Conservation (phyloP, 2,329 filamentous ascomycete genomes). For the Coniosporium tulheliwenetii region DNA sequence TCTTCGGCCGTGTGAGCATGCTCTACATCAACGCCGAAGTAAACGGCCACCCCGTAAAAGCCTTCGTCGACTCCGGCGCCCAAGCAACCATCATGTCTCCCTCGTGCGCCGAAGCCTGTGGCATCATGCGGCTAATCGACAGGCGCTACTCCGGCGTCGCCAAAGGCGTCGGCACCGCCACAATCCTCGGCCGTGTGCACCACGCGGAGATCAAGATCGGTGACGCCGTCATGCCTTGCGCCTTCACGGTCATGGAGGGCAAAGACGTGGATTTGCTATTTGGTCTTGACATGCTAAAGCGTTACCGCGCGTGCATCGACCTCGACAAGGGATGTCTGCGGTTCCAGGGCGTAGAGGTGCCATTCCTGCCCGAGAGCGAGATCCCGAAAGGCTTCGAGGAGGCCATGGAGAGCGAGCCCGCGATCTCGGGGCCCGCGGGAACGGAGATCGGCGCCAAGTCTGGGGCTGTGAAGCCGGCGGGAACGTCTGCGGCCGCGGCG, state of each 20-base stretch:
- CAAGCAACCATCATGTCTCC: slow-evolving; percentile 99
- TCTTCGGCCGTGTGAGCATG: slow-evolving; percentile 90
- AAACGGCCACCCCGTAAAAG: slow-evolving; percentile 83
- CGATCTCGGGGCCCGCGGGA: slow-evolving; percentile 71
- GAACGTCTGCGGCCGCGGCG: slow-evolving; percentile 17
- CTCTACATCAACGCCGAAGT: slow-evolving; percentile 93
- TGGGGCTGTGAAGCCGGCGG: slow-evolving; percentile 52
- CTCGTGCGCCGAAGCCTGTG: slow-evolving; percentile 74
- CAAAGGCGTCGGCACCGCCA: slow-evolving; percentile 83
- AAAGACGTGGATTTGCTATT: slow-evolving; percentile 89
- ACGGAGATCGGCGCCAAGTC: slow-evolving; percentile 73
- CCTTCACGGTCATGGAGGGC: slow-evolving; percentile 98
- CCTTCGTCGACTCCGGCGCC: slow-evolving; percentile 90
- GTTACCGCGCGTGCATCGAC: slow-evolving; percentile 87
- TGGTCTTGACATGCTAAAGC: slow-evolving; percentile 91
- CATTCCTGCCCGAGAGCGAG: slow-evolving; percentile 82
- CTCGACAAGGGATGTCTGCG: slow-evolving; percentile 69
- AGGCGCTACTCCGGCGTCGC: slow-evolving; percentile 83
- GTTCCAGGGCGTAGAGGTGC: slow-evolving; percentile 76
- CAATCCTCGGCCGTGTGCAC: slow-evolving; percentile 88
- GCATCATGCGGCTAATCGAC: slow-evolving; percentile 93
- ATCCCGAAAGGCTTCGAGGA: slow-evolving; percentile 75
- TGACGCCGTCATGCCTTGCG: slow-evolving; percentile 71
- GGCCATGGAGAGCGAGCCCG: slow-evolving; percentile 61
- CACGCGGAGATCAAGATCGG: slow-evolving; percentile 92